Evolutionary conservation across 306 rosid genomes (phyloP).

Genomic region (Sphenostylis stenocarpa): DNA sequence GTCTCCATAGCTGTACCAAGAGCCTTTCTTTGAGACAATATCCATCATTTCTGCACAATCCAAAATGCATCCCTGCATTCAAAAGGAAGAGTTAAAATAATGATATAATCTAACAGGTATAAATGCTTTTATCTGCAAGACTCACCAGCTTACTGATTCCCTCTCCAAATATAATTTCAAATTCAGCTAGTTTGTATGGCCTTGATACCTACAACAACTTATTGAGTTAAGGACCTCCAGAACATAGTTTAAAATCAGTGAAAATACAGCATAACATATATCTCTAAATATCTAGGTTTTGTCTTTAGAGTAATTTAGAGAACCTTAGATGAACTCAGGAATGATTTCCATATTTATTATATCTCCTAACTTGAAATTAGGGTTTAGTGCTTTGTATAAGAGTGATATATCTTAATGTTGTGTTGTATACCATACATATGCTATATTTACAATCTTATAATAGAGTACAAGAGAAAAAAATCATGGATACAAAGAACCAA

Average conservation of each 20-base stretch:
- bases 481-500: neutral
- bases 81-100: constrained; percentile 35
- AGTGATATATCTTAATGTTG: neutral
- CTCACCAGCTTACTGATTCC: constrained; percentile 85
- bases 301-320: constrained; percentile 12
- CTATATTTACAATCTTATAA: neutral
- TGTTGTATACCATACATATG: neutral
- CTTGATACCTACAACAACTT: constrained; percentile 77
- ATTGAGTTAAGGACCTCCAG: constrained; percentile 27
- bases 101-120: constrained; percentile 1
- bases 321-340: neutral
- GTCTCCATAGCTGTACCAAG: constrained; percentile 96
- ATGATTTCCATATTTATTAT: neutral
- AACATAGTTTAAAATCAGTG: neutral
- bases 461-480: neutral
- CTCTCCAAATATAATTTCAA: constrained; percentile 95
- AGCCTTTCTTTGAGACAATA: constrained; percentile 77
- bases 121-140: constrained; percentile 12
- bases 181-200: constrained; percentile 96
- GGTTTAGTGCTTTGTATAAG: neutral
- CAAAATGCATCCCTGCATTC: constrained; percentile 87
- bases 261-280: constrained; percentile 8
- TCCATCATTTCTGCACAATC: constrained; percentile 96
- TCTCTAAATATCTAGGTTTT: neutral
- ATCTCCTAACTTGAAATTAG: neutral